Evolutionary conservation across 192 early-diverging fungal genomes (phyloP), one percentile per base, ranked within the genome.

Genomic region (Umbelopsis isabellina): DNA sequence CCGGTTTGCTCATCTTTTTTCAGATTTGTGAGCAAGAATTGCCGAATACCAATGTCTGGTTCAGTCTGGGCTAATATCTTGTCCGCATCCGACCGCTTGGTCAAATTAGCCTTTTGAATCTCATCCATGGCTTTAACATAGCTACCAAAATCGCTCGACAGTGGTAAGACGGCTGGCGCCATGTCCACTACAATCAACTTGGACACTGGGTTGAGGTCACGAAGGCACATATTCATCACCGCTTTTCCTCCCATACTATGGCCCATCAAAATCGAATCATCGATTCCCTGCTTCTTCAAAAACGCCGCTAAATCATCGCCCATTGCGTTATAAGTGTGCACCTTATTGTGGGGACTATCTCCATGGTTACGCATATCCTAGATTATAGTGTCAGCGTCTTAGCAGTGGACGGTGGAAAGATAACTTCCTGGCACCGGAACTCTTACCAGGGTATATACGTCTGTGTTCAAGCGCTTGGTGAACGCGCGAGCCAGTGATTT

Each of bases 321-420:
- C 95, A 98, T 97, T 5, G 87, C 72, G n/a, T 79, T 68, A 72
- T 93, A 95, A 35, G 82, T 88, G 72, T 94, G 91, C 1, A 79
- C 78, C 0, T 67, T 23, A 23, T 67, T 66, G 70, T 96, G 95
- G 8, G 87, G 89, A 69, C 93, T 95, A 33, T 94, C 93, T 25
- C 97, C 97, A 73, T 98, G 97, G 81, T 98, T 98, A 23, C 97
- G 86, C 67, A 96, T 82, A 79, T 98, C 97, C 86, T 88, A 64
- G 30, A 45, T 6, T 11, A 23, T 51, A 3, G 7, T 35, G 15
- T 68, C 7, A 50, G 13, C 49, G 16, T 9, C 30, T 1, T 25
- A 33, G n/a, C n/a, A 49, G 41, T 33, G 18, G 10, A 27, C 22
- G 35, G 13, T 30, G 15, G n/a, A 9, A 41, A 6, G 37, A 30